Base-by-base conservation (phyloP, 2,329 filamentous ascomycete genomes). In the Chrysoporthe deuterocubensis region DNA sequence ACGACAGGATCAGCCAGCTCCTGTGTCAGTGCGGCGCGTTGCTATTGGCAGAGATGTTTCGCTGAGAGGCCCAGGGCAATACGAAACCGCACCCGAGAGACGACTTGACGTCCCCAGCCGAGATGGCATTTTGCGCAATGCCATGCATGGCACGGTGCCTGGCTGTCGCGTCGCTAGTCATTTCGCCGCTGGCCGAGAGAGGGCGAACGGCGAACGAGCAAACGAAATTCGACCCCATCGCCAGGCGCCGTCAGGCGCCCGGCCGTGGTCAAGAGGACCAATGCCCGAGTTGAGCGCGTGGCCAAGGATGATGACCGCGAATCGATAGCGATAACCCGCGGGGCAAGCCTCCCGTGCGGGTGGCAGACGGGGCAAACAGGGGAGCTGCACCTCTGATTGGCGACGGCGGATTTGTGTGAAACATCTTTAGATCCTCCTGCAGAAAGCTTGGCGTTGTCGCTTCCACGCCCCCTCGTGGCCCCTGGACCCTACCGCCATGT, bases 271-370 rank as follows among this genome's bases (percentile, higher is more conserved):
- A 18, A 37, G 34, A 40, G 34, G 16, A 57, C n/a, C 16, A 57
- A 37, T 57, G 32, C 54, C 54, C 54, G 54, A 37, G 16, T 9
- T 16, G 54, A 11, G 54, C 14, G 16, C 32, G 7, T 40, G 34
- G 54, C 18, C 32, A 6, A 57, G 32, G 54, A 16, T 14, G 2
- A 34, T 26, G 32, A 57, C 40, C 16, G 34, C 54, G 32, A 21
- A 57, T 42, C 48, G 62, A 56, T 56, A 56, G 18, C 21, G 62
- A 64, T 64, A 64, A 64, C 5, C 26, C 26, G 50, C 50, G 50
- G n/a, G 37, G 13, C 62, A 26, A 13, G 26, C 26, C 26, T 26
- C 26, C 26, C 26, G 26, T 26, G 26, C 26, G 26, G 26, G 26
- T 26, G 26, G 37, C 37, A 6, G 37, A 40, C 37, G 54, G 34